Conservation (phyloP, 306 rosid genomes). For the Arachis hypogaea region DNA sequence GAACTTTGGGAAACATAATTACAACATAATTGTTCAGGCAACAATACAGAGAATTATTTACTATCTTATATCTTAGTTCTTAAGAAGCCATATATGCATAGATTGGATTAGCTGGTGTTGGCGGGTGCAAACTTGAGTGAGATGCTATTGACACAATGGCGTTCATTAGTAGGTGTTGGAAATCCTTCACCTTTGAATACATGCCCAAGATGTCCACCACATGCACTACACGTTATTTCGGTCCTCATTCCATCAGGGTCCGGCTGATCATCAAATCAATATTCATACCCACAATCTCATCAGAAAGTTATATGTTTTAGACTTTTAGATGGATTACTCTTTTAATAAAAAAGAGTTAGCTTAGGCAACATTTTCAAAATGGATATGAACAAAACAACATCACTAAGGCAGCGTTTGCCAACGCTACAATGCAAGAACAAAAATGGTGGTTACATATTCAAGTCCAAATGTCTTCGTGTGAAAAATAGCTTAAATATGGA, state of each 20-base stretch:
- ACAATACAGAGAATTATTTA: background rate
- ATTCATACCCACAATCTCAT: too few relatives aligned
- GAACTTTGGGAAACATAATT: background rate
- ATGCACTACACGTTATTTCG: conserved; percentile 88
- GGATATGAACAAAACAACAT: too few relatives aligned
- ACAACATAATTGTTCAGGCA: background rate
- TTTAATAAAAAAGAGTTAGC: too few relatives aligned
- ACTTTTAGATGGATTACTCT: too few relatives aligned
- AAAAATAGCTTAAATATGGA: too few relatives aligned
- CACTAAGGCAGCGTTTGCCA: too few relatives aligned
- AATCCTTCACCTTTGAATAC: conserved; percentile 93
- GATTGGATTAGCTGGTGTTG: conserved; percentile 30
- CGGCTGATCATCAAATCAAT: conserved; percentile 47
- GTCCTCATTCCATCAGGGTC: conserved; percentile 84
- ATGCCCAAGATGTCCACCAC: conserved; percentile 91
- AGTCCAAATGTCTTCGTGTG: too few relatives aligned
- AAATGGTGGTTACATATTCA: too few relatives aligned
- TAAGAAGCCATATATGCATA: background rate
- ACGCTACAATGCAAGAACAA: too few relatives aligned
- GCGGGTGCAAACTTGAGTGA: conserved; percentile 74
- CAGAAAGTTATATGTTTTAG: too few relatives aligned
- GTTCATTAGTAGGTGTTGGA: conserved; percentile 73
- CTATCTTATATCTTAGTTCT: background rate
- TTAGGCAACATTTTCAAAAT: too few relatives aligned
- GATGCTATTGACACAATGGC: conserved; percentile 85